A percentile compares a stretch with the other conserved stretches of the same genome.
Evolutionary conservation across 1,284 basidiomycete species (phyloP).

Genomic region (Fistulinella cinereoalba): DNA sequence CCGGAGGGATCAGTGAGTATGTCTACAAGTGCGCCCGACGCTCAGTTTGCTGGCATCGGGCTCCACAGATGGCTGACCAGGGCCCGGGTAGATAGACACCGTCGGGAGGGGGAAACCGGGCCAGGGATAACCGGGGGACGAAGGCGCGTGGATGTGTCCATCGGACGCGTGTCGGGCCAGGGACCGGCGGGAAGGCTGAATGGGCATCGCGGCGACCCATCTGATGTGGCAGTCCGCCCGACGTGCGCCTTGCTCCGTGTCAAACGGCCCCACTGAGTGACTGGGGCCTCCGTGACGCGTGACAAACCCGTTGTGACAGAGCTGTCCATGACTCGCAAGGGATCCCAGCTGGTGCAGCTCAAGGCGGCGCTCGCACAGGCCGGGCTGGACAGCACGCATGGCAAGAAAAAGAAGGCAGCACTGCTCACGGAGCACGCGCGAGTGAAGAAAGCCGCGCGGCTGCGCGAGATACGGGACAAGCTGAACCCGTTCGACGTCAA

Average conservation of each 20-base stretch:
- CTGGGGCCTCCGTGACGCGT: neutral
- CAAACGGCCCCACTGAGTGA: neutral
- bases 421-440: conserved; percentile 69
- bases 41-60: neutral
- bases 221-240: neutral
- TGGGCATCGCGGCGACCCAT: neutral
- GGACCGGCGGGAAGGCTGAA: neutral
- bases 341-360: conserved; percentile 84
- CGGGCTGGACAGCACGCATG: conserved; percentile 62
- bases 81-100: too few relatives aligned
- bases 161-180: too few relatives aligned
- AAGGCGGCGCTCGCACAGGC: conserved; percentile 79
- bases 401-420: conserved; percentile 68
- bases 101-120: too few relatives aligned
- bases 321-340: conserved; percentile 52
- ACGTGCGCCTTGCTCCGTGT: neutral
- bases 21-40: too few relatives aligned
- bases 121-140: neutral
- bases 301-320: neutral
- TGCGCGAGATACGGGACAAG: conserved; percentile 80
- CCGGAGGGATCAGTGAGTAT: neutral
- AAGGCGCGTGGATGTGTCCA: neutral
- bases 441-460: conserved; percentile 73
- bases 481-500: conserved; percentile 95
- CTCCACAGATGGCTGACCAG: too few relatives aligned